Conservation (phyloP, 176 grass and related monocot species). For the Alopecurus myosuroides region DNA sequence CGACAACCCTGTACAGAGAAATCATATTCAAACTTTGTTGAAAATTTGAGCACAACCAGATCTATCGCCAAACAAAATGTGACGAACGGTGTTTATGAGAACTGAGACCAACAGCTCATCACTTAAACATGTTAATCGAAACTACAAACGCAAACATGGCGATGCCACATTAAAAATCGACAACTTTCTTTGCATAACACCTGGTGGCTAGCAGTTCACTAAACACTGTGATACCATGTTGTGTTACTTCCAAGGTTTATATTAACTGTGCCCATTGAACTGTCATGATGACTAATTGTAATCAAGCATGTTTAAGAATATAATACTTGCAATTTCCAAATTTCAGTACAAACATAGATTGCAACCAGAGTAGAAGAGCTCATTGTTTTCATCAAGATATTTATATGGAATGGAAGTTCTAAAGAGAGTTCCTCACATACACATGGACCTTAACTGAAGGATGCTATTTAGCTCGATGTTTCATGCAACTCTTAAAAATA, state of each 20-base stretch:
- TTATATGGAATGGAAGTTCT: neutral
- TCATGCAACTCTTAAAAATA: neutral
- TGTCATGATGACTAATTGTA: neutral
- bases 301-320: slow-evolving; percentile 4
- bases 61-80: neutral
- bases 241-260: neutral
- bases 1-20: slow-evolving; percentile 46
- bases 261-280: neutral
- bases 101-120: neutral
- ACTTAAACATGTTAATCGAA: slow-evolving; percentile 6
- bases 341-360: slow-evolving; percentile 11
- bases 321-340: neutral
- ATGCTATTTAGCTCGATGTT: neutral
- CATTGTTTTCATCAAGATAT: neutral
- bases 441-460: slow-evolving; percentile 13
- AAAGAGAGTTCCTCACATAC: neutral
- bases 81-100: neutral
- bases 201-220: slow-evolving; percentile 15
- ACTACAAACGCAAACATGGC: slow-evolving; percentile 1
- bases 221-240: neutral
- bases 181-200: neutral
- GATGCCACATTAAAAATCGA: slow-evolving; percentile 1
- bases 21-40: slow-evolving; percentile 16
- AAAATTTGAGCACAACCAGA: slow-evolving; percentile 12
- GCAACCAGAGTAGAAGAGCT: neutral